phyloP scores from a whole-genome alignment of 1,284 basidiomycete species.

The Porogramme epimiltina region DNA sequence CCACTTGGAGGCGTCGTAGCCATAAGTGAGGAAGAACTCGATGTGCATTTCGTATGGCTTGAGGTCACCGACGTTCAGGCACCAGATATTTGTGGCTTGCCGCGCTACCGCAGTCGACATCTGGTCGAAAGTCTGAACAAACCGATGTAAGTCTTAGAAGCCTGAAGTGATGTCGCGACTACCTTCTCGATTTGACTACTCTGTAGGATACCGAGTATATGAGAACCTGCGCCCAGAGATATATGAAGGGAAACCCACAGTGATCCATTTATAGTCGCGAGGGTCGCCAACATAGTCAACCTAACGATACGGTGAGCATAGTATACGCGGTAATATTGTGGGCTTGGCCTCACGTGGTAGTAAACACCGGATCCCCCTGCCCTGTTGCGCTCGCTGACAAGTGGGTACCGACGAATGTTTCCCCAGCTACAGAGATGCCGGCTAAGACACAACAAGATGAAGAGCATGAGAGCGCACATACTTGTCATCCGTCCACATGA shows the following conservation, averaged over 20 bases:
- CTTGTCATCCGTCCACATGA: slow-evolving; percentile 68
- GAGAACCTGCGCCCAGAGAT: background rate
- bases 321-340: too few species aligned
- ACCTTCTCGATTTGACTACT: slow-evolving; percentile 32
- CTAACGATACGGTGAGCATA: slow-evolving; percentile 1
- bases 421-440: slow-evolving; percentile 45
- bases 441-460: background rate
- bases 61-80: slow-evolving; percentile 69
- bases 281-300: slow-evolving; percentile 50
- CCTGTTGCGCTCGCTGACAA: slow-evolving; percentile 51
- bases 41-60: slow-evolving; percentile 74
- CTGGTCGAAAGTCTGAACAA: slow-evolving; percentile 54
- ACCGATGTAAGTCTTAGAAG: background rate
- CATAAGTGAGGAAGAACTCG: slow-evolving; percentile 69
- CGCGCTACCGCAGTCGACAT: slow-evolving; percentile 61
- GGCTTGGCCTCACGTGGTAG: slow-evolving; percentile 64
- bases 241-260: slow-evolving; percentile 39
- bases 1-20: slow-evolving; percentile 60
- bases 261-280: slow-evolving; percentile 64
- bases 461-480: slow-evolving; percentile 26
- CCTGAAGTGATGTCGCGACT: background rate
- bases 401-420: slow-evolving; percentile 59
- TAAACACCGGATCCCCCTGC: slow-evolving; percentile 70
- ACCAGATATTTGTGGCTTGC: slow-evolving; percentile 59
- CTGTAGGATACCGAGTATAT: slow-evolving; percentile 5